These are phyloP conservation scores for Neocucurbitaria cava DNA, from an alignment of 2,329 filamentous ascomycete genomes.

Conservation along the genomic window DNA sequence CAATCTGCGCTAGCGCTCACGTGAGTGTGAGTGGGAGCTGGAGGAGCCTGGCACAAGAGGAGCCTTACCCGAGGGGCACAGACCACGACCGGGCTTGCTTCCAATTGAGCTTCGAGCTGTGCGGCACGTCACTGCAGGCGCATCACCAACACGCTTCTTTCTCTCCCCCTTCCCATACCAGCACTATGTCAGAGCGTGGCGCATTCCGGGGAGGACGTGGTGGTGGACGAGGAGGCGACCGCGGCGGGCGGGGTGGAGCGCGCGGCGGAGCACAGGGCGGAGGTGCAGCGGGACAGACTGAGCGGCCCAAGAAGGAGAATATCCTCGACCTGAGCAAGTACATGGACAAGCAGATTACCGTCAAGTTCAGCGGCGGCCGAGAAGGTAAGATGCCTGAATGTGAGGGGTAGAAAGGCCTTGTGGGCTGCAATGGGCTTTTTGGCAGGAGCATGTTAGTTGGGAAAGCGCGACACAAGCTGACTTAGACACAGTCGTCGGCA, in stretches of 20 bases:
- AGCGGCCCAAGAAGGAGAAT: slow-evolving; percentile 96
- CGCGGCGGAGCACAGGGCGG: slow-evolving; percentile 49
- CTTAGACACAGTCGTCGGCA: slow-evolving; percentile 73
- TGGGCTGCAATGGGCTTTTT: not conserved
- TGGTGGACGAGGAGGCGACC: slow-evolving; percentile 39
- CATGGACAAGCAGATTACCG: slow-evolving; percentile 92
- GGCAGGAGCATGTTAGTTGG: not conserved
- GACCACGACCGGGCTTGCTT: slow-evolving; percentile 1
- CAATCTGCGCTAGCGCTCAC: slow-evolving; percentile 2
- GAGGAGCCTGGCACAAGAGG: no score
- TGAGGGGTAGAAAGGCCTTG: not conserved
- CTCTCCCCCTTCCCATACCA: slow-evolving; percentile 15
- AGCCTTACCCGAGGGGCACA: slow-evolving; percentile 10
- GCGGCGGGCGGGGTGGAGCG: slow-evolving; percentile 53
- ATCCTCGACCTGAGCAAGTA: slow-evolving; percentile 96
- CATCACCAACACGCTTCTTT: slow-evolving; percentile 12
- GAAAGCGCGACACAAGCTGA: slow-evolving; percentile 14
- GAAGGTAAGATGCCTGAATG: slow-evolving; percentile 68
- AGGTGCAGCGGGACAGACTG: slow-evolving; percentile 47
- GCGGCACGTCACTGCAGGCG: slow-evolving; percentile 32
- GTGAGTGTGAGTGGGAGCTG: slow-evolving; percentile 15
- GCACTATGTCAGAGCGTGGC: slow-evolving; percentile 63
- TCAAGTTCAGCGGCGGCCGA: slow-evolving; percentile 95
- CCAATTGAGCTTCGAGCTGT: slow-evolving; percentile 13
- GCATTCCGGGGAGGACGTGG: slow-evolving; percentile 55